Base-by-base conservation (phyloP, 148 eudicot species). In the Agrostemma githago region DNA sequence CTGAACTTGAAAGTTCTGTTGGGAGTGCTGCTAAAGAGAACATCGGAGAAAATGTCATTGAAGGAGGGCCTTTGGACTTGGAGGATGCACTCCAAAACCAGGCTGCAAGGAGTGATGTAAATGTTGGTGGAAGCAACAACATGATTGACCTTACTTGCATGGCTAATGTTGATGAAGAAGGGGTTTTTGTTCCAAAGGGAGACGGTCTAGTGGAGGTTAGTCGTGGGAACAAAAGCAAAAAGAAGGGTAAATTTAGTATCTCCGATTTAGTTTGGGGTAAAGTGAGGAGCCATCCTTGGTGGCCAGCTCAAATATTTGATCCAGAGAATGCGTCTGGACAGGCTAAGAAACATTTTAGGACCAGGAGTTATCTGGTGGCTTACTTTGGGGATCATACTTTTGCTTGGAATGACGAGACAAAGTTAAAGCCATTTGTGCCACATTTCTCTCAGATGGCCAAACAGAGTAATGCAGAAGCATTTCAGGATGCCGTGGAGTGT, bases 231-330 rank as follows among this genome's bases (percentile, higher is more conserved):
- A 59, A 65, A 38, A 68, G 61, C 48, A 51, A 60, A 78, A 85
- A 75, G 72, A 84, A 79, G 48, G 83, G 82, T 19, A 73, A 78
- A n/a, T 88, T 77, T 84, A 51, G 21, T 26, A 76, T 74, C 61
- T 79, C 80, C 15, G 97, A 92, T 87, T 66, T 92, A 44, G 91
- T 92, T 68, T 92, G 97, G 97, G 95, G 89, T 8, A 92, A 92
- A 81, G 97, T 92, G 43, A 87, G 80, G 86, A 85, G 90, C 78
- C 94, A 92, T 80, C 97, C 95, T 2, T 92, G 97, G 97, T 92
- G 97, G 97, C 97, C 97, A 11, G 97, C 89, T 16, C 97, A 92
- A 81, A 89, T 92, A 78, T 87, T 85, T 76, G 87, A 82, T 60
- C 82, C 86, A 43, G 81, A 80, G 37, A 87, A 87, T 85, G 81